Base-by-base conservation (phyloP, 2,329 filamentous ascomycete species). In the Cytospora piceae region DNA sequence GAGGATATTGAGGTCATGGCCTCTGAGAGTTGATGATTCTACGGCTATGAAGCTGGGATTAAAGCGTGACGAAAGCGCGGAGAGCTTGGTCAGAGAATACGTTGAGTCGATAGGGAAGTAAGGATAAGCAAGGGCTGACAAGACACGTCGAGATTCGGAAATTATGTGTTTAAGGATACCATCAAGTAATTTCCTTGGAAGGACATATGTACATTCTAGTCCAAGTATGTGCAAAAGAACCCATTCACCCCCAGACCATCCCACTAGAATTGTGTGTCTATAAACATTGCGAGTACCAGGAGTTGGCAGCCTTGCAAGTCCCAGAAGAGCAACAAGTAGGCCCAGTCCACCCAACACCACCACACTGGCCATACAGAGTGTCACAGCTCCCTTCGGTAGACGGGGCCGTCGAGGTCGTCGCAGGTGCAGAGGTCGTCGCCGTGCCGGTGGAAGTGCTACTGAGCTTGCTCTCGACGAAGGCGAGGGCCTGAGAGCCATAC, bases 401-500 rank as follows among this genome's bases (percentile, higher is more conserved):
- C 3, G 63, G 58, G 6, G 63, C n/a, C 4, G 58, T 65, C 8
- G 63, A 60, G 9, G 58, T 61, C 24, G 58, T 57, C 12, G 31
- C 42, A 4, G 66, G 29, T 29, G 56, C 58, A 22, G 63, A 32
- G 0, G 55, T 55, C 8, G 55, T 63, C 7, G 65, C 58, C 3
- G 58, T 65, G 22, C 49, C 53, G 17, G 58, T 58, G 14, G 66
- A 12, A 31, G 58, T 32, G 37, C 29, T 53, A 27, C 59, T 61
- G 31, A 67, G 66, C 66, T 67, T 67, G 42, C 46, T 72, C 71
- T 87, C 85, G 71, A 89, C 84, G 69, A 90, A 90, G 0, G 78
- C 69, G 51, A 90, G 73, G 1, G 87, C 87, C 70, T 87, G 78
- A 8, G 79, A 73, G 1, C 87, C 87, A 67, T 90, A 90, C 70